A percentile compares a stretch with the other conserved stretches of the same genome.
phyloP scores from a whole-genome alignment of 495 filamentous ascomycete genomes.

The Aspergillus cristatus region DNA sequence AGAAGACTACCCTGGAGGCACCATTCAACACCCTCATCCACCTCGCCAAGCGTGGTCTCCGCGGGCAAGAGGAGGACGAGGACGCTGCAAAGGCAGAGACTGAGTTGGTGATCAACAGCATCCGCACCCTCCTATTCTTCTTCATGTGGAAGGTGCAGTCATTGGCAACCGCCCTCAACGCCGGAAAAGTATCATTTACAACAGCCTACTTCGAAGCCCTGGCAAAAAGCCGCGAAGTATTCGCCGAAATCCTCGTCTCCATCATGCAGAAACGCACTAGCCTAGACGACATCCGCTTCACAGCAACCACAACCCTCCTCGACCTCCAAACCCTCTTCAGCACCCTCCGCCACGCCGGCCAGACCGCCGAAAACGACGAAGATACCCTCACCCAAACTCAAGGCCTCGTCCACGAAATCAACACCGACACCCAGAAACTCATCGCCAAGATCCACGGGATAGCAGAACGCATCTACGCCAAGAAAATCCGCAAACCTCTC shows the following conservation, averaged over 20 bases:
- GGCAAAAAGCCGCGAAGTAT: conserved; percentile 39
- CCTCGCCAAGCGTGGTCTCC: conserved; percentile 55
- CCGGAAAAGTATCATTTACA: conserved; percentile 39
- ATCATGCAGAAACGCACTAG: conserved; percentile 49
- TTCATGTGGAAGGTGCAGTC: conserved; percentile 85
- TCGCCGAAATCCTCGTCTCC: conserved; percentile 50
- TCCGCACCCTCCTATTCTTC: conserved; percentile 70
- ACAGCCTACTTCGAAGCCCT: conserved; percentile 39
- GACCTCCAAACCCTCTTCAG: conserved; percentile 76
- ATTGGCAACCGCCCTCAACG: conserved; percentile 26
- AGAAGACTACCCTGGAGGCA: conserved; percentile 30
- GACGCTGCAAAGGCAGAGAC: conserved; percentile 62
- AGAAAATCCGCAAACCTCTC: conserved; percentile 53
- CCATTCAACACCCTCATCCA: conserved; percentile 63
- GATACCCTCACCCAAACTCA: conserved; percentile 43
- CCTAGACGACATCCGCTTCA: conserved; percentile 66
- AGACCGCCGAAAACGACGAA: conserved; percentile 36
- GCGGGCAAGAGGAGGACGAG: conserved; percentile 48
- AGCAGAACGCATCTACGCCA: conserved; percentile 67
- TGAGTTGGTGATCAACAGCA: conserved; percentile 61
- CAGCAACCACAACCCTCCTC: conserved; percentile 64
- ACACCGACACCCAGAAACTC: conserved; percentile 44
- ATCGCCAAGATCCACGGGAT: conserved; percentile 65
- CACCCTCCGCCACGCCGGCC: conserved; percentile 47
- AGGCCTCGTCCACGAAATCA: conserved; percentile 56